These are phyloP conservation scores for Cenchrus purpureus DNA, from an alignment of 176 grass and related monocot genomes.

Conservation along the genomic window DNA sequence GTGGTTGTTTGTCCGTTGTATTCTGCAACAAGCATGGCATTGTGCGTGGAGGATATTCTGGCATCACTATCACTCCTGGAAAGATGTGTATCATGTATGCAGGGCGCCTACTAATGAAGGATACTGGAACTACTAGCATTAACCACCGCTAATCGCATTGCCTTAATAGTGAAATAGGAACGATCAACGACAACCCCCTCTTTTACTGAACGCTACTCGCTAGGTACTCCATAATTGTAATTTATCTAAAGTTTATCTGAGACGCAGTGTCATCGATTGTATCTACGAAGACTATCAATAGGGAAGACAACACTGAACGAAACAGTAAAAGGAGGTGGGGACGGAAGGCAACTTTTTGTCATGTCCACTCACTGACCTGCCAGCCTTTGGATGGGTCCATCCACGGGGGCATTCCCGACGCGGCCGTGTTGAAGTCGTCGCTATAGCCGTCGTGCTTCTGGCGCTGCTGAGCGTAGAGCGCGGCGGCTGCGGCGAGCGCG, in stretches of 20 bases:
- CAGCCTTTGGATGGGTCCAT: conserved; percentile 58
- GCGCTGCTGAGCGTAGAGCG: conserved; percentile 59
- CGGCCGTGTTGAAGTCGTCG: conserved; percentile 53
- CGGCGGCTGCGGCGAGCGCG: conserved; percentile 49
- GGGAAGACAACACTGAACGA: no score
- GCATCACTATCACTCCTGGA: conserved; percentile 6
- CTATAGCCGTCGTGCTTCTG: conserved; percentile 41
- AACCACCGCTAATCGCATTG: neutral
- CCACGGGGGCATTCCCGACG: conserved; percentile 65
- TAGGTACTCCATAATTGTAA: no score
- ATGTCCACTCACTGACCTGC: conserved; percentile 49
- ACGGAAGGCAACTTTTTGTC: neutral
- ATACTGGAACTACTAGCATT: neutral
- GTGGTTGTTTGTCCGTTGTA: conserved; percentile 41
- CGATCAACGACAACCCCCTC: neutral
- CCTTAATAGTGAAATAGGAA: neutral
- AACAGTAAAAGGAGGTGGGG: neutral
- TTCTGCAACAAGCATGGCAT: conserved; percentile 6
- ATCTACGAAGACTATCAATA: no score
- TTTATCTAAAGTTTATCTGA: no score
- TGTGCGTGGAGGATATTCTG: neutral
- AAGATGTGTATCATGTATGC: conserved; percentile 24
- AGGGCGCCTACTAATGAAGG: neutral
- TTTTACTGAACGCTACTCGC: no score
- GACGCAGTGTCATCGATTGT: no score